These are phyloP conservation scores for Brassica cretica DNA, from an alignment of 345 rosid genomes.

Conservation along the genomic window DNA sequence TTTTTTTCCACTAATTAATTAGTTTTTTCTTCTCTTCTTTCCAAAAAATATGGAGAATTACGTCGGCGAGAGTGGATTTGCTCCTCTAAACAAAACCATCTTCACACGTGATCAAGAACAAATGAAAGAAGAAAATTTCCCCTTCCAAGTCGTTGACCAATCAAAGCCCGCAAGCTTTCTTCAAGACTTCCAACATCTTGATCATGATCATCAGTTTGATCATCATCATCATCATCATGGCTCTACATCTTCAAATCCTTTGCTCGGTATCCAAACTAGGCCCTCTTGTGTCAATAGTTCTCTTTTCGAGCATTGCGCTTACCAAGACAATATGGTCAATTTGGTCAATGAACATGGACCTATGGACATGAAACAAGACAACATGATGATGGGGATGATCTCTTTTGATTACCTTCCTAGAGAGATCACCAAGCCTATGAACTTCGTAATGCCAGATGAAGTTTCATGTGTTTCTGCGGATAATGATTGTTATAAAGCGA, in stretches of 20 bases:
- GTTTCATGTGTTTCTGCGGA: slow-evolving; percentile 53
- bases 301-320: slow-evolving; percentile 50
- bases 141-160: slow-evolving; percentile 39
- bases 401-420: slow-evolving; percentile 51
- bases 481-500: slow-evolving; percentile 37
- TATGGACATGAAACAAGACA: slow-evolving; percentile 32
- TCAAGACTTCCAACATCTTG: slow-evolving; percentile 61
- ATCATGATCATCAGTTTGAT: slow-evolving; percentile 38
- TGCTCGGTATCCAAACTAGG: slow-evolving; percentile 41
- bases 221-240: slow-evolving; percentile 23
- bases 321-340: slow-evolving; percentile 37
- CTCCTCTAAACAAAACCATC: slow-evolving; percentile 36
- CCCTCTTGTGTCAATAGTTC: slow-evolving; percentile 39
- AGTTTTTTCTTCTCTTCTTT: slow-evolving; percentile 28
- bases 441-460: slow-evolving; percentile 56
- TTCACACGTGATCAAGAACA: slow-evolving; percentile 37
- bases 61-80: slow-evolving; percentile 21
- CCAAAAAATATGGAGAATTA: slow-evolving; percentile 34
- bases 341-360: slow-evolving; percentile 38
- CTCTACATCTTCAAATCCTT: slow-evolving; percentile 47
- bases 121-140: slow-evolving; percentile 43
- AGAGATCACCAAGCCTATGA: slow-evolving; percentile 44
- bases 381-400: slow-evolving; percentile 40
- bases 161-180: slow-evolving; percentile 44
- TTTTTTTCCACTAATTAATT: slow-evolving; percentile 37